Conservation (phyloP, 2,329 filamentous ascomycete genomes). For the Anthostomella pinea region DNA sequence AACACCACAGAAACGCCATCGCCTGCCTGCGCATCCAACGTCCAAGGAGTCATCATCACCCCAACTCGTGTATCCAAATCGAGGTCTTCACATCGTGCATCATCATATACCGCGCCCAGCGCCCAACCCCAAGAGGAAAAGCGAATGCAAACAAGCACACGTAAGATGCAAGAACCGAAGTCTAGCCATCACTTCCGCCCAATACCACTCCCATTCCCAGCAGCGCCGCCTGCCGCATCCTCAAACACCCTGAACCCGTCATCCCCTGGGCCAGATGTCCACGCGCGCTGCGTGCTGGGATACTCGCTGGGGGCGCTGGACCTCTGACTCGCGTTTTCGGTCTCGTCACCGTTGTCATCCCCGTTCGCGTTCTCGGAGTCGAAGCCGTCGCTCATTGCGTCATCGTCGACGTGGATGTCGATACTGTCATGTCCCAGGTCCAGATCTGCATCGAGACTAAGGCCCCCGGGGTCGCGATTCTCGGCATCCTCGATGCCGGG, state of each 20-base stretch:
- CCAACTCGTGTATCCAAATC: neutral
- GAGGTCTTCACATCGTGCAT: neutral
- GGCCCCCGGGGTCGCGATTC: constrained; percentile 44
- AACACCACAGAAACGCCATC: constrained; percentile 9
- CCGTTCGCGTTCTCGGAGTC: constrained; percentile 15
- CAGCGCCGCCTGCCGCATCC: constrained; percentile 4
- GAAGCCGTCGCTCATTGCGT: constrained; percentile 25
- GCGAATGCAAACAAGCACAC: too few relatives aligned
- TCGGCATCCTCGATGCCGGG: constrained; percentile 56
- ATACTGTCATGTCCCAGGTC: constrained; percentile 7
- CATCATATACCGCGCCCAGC: too few relatives aligned
- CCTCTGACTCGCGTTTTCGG: constrained; percentile 13
- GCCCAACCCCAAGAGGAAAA: too few relatives aligned
- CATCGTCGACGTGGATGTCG: constrained; percentile 24
- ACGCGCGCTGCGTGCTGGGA: constrained; percentile 27
- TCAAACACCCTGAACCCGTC: constrained; percentile 18
- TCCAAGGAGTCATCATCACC: neutral
- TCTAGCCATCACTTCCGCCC: neutral
- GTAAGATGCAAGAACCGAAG: too few relatives aligned
- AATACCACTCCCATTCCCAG: neutral
- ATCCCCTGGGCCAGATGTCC: constrained; percentile 17
- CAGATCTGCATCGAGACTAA: constrained; percentile 3
- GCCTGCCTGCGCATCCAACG: constrained; percentile 1
- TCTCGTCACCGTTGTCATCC: constrained; percentile 13
- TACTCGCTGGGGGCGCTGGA: constrained; percentile 31